Percentiles rank a stretch among this genome's conserved stretches.
Evolutionary conservation across 129 eudicot species (phyloP).

Genomic region (Saposhnikovia divaricata): DNA sequence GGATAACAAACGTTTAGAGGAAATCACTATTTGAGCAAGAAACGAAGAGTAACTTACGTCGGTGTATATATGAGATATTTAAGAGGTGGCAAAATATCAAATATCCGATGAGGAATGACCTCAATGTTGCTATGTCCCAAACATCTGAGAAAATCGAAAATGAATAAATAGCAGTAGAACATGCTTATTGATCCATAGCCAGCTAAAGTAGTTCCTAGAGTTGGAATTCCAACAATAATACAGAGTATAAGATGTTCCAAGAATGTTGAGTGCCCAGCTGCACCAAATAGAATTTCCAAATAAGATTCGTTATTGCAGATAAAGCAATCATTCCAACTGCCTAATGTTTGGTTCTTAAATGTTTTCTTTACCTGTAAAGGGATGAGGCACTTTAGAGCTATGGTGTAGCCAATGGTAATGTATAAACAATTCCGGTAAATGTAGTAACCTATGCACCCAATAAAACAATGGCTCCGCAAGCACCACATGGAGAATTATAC

Average conservation of each 20-base stretch:
- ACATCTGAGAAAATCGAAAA: slow-evolving; percentile 69
- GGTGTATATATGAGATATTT: slow-evolving; percentile 53
- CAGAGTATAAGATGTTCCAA: slow-evolving; percentile 73
- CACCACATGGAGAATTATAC: slow-evolving; percentile 48
- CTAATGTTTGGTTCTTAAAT: not conserved
- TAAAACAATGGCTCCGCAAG: slow-evolving; percentile 68
- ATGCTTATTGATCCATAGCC: slow-evolving; percentile 66
- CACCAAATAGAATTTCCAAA: slow-evolving; percentile 21
- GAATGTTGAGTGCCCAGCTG: slow-evolving; percentile 71
- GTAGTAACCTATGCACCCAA: slow-evolving; percentile 59
- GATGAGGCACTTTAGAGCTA: slow-evolving; percentile 52
- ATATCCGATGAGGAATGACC: slow-evolving; percentile 41
- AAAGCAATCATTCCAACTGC: not conserved
- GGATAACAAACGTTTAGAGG: not conserved
- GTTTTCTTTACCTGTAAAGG: slow-evolving; percentile 20
- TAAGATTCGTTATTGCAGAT: slow-evolving; percentile 7
- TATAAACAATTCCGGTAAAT: slow-evolving; percentile 34
- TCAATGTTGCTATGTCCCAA: slow-evolving; percentile 72
- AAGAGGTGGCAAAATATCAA: slow-evolving; percentile 36
- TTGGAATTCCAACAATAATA: slow-evolving; percentile 52
- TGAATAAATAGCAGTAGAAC: slow-evolving; percentile 49
- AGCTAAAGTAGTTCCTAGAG: slow-evolving; percentile 39
- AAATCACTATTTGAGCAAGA: not conserved
- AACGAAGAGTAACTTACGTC: slow-evolving; percentile 32
- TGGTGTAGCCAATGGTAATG: slow-evolving; percentile 80